Base-by-base conservation (phyloP, 2,329 filamentous ascomycete genomes). In the Sordariomycetes sp. region DNA sequence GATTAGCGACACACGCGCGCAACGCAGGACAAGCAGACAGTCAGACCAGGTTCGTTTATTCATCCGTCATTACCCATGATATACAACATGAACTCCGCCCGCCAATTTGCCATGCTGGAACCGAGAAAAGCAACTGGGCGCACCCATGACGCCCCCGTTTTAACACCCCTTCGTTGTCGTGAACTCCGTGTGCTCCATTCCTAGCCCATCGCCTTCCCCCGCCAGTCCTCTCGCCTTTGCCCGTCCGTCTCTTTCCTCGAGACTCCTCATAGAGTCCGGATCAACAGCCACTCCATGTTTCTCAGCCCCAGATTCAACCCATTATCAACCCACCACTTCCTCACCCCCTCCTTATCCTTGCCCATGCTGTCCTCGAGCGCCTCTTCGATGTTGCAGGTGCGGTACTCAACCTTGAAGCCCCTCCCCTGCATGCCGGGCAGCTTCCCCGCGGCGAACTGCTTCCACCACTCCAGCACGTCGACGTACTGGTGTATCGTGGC, bases 311-410 rank as follows among this genome's bases (percentile, higher is more conserved):
- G 71, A 66, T 94, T 93, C 61, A 95, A 73, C 0, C 90, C 90
- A 64, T 94, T 93, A 62, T 79, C 76, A 25, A 89, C 87, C 93
- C 93, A 97, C 93, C 93, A 97, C 62, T 80, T 78, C 59, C 89
- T 77, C 20, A 96, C 89, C 43, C 81, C 80, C 62, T 85, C 83
- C 61, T 90, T 87, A 58, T 87, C 85, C 55, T 57, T 57, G 10
- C 81, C 82, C 55, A 93, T 82, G 24, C 90, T 89, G 68, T 96
- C 92, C 69, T 97, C 92, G 46, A 97, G 78, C 0, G 92, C 92
- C 72, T 97, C 93, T 69, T 97, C 92, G 61, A 97, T 94, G 70
- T 96, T 91, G 70, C 91, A 96, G 1, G 90, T 96, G 70, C 93
- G 92, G 72, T 96, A 97, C 70, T 96, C 90, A 28, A 97, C 91